Conservation (phyloP, 495 filamentous ascomycete genomes). For the Elasticomyces elasticus region DNA sequence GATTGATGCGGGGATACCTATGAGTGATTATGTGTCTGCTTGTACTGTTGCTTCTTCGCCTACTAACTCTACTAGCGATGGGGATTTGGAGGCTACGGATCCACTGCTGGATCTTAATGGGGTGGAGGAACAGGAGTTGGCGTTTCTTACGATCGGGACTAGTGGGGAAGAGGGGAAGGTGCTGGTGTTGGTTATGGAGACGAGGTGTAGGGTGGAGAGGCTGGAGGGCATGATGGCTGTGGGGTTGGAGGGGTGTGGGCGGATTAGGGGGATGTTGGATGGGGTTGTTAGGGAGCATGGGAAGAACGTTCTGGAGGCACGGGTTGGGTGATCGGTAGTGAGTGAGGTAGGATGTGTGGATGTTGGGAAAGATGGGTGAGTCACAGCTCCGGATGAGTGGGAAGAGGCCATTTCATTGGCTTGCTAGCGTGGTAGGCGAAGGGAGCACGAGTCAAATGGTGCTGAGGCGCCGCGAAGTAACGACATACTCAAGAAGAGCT, state of each 20-base stretch:
- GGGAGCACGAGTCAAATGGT: no score
- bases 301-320: slow-evolving; percentile 47
- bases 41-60: slow-evolving; percentile 75
- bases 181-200: slow-evolving; percentile 73
- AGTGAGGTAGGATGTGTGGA: not conserved
- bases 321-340: slow-evolving; percentile 12
- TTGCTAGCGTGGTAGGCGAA: no score
- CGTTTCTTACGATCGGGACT: slow-evolving; percentile 76
- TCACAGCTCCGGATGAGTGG: no score
- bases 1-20: slow-evolving; percentile 89
- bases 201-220: slow-evolving; percentile 60
- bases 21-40: slow-evolving; percentile 80
- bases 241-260: slow-evolving; percentile 82
- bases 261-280: slow-evolving; percentile 70
- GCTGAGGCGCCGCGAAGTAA: no score
- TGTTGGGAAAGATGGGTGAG: not conserved
- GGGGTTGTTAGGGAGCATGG: slow-evolving; percentile 57
- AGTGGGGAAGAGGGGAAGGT: slow-evolving; percentile 52
- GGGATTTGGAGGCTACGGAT: slow-evolving; percentile 58
- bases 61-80: slow-evolving; percentile 47
- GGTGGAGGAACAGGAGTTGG: slow-evolving; percentile 82
- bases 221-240: slow-evolving; percentile 87
- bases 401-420: no score
- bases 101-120: slow-evolving; percentile 81
- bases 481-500: no score